Evolutionary conservation across 768 basidiomycete species (phyloP).

Genomic region (Mycena alexandri): DNA sequence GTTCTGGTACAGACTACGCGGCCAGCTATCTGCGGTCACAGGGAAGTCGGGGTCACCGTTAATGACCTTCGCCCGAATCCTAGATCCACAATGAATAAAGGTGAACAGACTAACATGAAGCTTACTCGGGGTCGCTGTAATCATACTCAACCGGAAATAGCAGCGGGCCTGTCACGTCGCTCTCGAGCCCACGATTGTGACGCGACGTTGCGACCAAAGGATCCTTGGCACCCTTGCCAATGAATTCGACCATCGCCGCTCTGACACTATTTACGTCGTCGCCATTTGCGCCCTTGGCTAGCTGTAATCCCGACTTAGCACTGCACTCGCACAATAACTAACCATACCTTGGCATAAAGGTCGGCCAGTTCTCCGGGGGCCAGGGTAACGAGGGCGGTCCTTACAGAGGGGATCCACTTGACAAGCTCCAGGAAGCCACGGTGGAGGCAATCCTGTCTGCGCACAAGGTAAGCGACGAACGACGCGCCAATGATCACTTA

Average conservation of each 20-base stretch:
- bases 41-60: conserved; percentile 24
- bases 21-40: conserved; percentile 29
- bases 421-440: conserved; percentile 32
- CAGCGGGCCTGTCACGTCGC: conserved; percentile 44
- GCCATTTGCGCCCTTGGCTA: conserved; percentile 41
- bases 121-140: conserved; percentile 40
- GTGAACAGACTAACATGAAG: neutral
- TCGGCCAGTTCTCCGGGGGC: neutral
- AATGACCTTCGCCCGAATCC: conserved; percentile 37
- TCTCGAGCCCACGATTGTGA: conserved; percentile 36
- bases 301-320: conserved; percentile 25
- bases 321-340: too few relatives aligned
- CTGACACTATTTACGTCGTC: conserved; percentile 42
- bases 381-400: neutral
- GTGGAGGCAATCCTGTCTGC: conserved; percentile 19
- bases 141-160: conserved; percentile 47
- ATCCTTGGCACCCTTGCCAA: conserved; percentile 29
- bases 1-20: conserved; percentile 37
- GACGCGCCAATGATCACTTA: neutral
- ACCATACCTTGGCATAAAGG: conserved; percentile 3
- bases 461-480: neutral
- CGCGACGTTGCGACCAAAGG: conserved; percentile 22
- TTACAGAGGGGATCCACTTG: neutral
- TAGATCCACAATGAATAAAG: conserved; percentile 13
- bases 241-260: conserved; percentile 40